Percentiles rank a stretch among this genome's conserved stretches.
Conservation (phyloP, 208 protist species). For the Entamoeba moshkovskii region DNA sequence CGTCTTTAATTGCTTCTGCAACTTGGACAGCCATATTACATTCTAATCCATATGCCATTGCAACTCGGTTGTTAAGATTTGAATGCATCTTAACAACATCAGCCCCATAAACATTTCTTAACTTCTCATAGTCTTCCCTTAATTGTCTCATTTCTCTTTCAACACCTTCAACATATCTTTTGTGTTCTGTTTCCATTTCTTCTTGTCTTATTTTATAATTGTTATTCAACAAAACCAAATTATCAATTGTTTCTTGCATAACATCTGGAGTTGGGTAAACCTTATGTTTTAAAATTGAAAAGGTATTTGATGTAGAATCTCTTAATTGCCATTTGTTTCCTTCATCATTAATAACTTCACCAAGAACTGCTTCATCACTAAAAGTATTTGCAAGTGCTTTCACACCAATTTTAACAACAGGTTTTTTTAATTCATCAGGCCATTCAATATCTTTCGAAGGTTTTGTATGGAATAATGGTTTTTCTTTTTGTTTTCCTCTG, state of each 20-base stretch:
- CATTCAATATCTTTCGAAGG: neutral
- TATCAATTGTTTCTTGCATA: neutral
- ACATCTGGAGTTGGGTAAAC: neutral
- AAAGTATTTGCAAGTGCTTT: neutral
- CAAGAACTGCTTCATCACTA: neutral
- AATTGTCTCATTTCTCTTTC: neutral
- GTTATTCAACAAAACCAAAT: neutral
- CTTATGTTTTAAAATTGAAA: neutral
- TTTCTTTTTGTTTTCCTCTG: neutral
- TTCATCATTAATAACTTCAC: neutral
- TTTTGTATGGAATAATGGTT: neutral
- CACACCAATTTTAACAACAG: neutral
- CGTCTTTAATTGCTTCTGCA: neutral
- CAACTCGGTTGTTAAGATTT: neutral
- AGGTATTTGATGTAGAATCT: neutral
- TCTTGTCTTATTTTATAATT: neutral
- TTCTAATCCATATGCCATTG: neutral
- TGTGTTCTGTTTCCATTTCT: neutral
- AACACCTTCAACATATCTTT: neutral
- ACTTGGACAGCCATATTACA: neutral
- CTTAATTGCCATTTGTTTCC: neutral
- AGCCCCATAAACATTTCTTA: neutral
- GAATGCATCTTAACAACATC: neutral
- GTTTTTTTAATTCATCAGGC: neutral
- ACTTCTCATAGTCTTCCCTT: neutral